Conservation (phyloP, 2,329 filamentous ascomycete genomes). For the Aquanectria penicillioides region DNA sequence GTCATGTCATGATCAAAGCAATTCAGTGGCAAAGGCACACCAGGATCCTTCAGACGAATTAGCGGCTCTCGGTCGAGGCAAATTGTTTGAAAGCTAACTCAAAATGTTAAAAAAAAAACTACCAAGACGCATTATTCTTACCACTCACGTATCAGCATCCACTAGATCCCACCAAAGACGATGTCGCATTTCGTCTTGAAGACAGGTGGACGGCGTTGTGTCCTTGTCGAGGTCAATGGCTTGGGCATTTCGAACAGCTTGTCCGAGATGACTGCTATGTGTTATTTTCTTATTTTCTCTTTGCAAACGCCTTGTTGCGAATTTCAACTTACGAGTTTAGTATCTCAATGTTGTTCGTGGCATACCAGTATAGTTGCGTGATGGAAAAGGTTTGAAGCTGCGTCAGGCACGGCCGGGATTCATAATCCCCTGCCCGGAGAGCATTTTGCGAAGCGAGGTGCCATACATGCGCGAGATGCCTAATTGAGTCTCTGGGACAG, state of each 20-base stretch:
- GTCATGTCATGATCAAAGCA: slow-evolving; percentile 29
- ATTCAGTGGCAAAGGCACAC: slow-evolving; percentile 27
- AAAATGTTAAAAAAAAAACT: background rate
- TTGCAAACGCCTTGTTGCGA: no score
- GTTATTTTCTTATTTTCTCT: no score
- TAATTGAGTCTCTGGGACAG: slow-evolving; percentile 30
- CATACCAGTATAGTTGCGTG: slow-evolving; percentile 45
- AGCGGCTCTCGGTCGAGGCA: slow-evolving; percentile 23
- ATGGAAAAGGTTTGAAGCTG: slow-evolving; percentile 43
- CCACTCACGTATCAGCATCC: slow-evolving; percentile 21
- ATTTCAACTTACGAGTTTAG: slow-evolving; percentile 47
- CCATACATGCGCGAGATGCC: slow-evolving; percentile 41
- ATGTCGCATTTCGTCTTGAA: slow-evolving; percentile 27
- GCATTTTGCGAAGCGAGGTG: slow-evolving; percentile 43
- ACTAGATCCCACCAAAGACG: slow-evolving; percentile 31
- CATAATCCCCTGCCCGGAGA: slow-evolving; percentile 40
- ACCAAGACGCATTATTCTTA: background rate
- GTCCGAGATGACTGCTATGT: slow-evolving; percentile 14
- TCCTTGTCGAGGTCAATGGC: slow-evolving; percentile 21
- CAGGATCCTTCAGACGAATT: slow-evolving; percentile 21
- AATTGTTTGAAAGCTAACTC: slow-evolving; percentile 19
- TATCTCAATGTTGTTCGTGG: slow-evolving; percentile 44
- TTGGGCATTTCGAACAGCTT: slow-evolving; percentile 24
- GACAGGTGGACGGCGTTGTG: slow-evolving; percentile 2
- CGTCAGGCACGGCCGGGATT: slow-evolving; percentile 39